A percentile compares a stretch with the other conserved stretches of the same genome.
Evolutionary conservation across 2,329 filamentous ascomycete species (phyloP).

Genomic region (Hymenoscyphus albidus): DNA sequence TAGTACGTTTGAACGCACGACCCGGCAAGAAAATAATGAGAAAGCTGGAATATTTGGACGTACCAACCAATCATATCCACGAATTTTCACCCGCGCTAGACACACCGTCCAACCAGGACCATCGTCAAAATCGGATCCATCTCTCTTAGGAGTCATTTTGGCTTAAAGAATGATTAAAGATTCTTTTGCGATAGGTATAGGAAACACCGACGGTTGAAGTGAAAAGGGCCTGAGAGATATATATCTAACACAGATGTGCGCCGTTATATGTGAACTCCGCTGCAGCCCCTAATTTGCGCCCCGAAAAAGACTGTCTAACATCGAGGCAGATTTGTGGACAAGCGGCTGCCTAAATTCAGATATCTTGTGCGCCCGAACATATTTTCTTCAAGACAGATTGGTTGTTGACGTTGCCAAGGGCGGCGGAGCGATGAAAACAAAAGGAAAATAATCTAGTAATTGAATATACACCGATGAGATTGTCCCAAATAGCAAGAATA

Average conservation of each 20-base stretch:
- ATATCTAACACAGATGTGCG: neutral
- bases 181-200: neutral
- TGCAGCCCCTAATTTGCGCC: neutral
- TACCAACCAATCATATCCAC: conserved; percentile 1
- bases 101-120: neutral
- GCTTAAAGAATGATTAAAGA: neutral
- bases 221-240: neutral
- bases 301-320: neutral
- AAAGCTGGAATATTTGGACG: neutral
- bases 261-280: neutral
- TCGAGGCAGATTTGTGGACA: neutral
- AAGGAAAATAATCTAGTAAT: neutral
- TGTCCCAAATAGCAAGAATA: neutral
- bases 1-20: neutral
- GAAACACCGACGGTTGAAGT: neutral
- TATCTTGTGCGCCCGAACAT: neutral
- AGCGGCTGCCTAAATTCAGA: neutral
- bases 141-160: conserved; percentile 3
- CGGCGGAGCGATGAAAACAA: neutral
- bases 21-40: neutral
- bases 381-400: neutral
- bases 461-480: neutral
- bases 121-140: neutral
- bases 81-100: neutral
- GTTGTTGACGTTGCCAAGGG: neutral